These are phyloP conservation scores for Hyphopichia burtonii DNA, from an alignment of 1,139 yeast species.

Conservation along the genomic window DNA sequence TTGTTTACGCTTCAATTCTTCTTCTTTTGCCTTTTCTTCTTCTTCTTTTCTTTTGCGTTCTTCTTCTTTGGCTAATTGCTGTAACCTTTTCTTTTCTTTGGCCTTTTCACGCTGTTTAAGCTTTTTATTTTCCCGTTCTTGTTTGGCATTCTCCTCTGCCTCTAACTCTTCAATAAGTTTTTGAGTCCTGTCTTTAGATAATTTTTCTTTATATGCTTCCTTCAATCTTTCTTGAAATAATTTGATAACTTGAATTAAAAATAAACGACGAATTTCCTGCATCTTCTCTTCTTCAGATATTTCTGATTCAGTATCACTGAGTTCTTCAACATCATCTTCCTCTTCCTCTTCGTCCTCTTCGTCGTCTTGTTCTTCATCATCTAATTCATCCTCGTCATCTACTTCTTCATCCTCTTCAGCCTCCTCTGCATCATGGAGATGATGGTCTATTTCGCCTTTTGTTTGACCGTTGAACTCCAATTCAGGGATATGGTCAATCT, in stretches of 20 bases:
- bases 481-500: constrained; percentile 6
- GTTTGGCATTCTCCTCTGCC: constrained; percentile 67
- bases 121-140: constrained; percentile 71
- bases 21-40: constrained; percentile 42
- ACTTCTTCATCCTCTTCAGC: constrained; percentile 24
- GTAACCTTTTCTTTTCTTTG: constrained; percentile 71
- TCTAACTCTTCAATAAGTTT: constrained; percentile 76
- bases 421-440: constrained; percentile 5
- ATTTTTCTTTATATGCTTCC: constrained; percentile 69
- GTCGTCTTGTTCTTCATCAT: constrained; percentile 27
- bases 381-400: constrained; percentile 23
- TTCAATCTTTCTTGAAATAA: constrained; percentile 70
- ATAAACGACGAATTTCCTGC: constrained; percentile 73
- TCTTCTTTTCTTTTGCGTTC: constrained; percentile 62
- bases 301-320: constrained; percentile 41
- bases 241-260: constrained; percentile 73
- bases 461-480: not conserved
- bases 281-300: constrained; percentile 64
- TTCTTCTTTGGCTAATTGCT: constrained; percentile 73
- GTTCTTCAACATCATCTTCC: constrained; percentile 28
- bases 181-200: constrained; percentile 72
- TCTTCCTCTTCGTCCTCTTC: constrained; percentile 33
- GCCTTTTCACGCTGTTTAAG: constrained; percentile 72
- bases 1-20: constrained; percentile 30
- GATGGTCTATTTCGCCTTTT: not conserved